Base-by-base conservation (phyloP, 768 basidiomycete genomes). In the Nidula microcarpa region DNA sequence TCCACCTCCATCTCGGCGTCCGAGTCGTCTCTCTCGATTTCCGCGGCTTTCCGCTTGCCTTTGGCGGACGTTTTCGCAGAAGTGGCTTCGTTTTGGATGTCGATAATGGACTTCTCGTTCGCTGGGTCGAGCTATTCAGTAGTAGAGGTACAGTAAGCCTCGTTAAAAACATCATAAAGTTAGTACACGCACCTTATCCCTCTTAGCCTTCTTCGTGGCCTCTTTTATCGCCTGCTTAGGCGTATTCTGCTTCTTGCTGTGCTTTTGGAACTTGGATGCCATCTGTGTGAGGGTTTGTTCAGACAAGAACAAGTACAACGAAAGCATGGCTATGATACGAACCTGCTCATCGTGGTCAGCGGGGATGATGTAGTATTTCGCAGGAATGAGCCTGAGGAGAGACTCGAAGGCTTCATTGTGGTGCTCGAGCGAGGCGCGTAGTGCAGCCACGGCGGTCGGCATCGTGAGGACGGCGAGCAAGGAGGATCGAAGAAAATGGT, bases 321-420 rank as follows among this genome's bases (percentile, higher is more conserved):
- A 16, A 50, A 46, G 58, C 72, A 41, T 49, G n/a, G 23, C 23
- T 23, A 23, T 23, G 23, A 23, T 23, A 23, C 23, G 23, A 14
- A 86, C 89, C 77, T 86, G 83, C 55, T 87, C 87, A 49, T 87
- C 83, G 1, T 74, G 72, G 44, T 81, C 80, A 16, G 89, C 86
- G 39, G 75, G 77, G 1, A 83, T 79, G 47, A 97, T 74, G 69
- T 98, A 98, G 66, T 89, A 93, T 73, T 87, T 88, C 5, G 94
- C 80, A 0, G 96, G 96, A 52, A 98, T 97, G 45, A 97, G 80
- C 39, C 78, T 83, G 1, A 97, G 75, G 4, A 98, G 74, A 0
- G 83, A 75, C 62, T 94, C 92, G 60, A 99, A 98, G 0, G 85
- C 82, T 30, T 81, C 82, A 64, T 98, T 97, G 71, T 97, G 94